Evolutionary conservation across 140 eudicot species (phyloP).

Genomic region (Cichorium intybus): DNA sequence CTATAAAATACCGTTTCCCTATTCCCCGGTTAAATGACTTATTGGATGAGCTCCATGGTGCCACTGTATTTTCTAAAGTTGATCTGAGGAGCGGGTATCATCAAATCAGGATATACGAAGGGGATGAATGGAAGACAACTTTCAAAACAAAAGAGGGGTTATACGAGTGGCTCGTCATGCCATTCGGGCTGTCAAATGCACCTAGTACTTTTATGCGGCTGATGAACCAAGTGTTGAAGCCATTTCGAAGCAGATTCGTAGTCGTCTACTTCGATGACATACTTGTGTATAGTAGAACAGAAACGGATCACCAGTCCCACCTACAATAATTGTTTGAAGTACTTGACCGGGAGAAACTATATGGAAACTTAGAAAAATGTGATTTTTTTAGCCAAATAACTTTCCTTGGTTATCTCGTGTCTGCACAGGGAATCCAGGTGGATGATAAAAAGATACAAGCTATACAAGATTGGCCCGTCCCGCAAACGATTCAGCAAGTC

Average conservation of each 20-base stretch:
- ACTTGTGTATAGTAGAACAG: neutral
- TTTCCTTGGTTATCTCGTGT: neutral
- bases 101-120: neutral
- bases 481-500: neutral
- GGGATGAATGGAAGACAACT: neutral
- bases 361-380: no score
- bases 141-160: neutral
- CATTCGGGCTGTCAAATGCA: slow-evolving; percentile 7
- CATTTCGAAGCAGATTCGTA: neutral
- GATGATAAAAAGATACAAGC: neutral
- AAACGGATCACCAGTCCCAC: neutral
- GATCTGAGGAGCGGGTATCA: neutral
- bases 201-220: neutral
- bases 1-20: neutral
- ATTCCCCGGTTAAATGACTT: neutral
- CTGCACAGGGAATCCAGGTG: neutral
- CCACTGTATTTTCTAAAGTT: neutral
- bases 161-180: no score
- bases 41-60: neutral
- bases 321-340: neutral
- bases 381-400: neutral
- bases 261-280: neutral
- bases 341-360: neutral
- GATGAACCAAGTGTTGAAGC: no score
- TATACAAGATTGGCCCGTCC: neutral